Evolutionary conservation across 2,329 filamentous ascomycete species (phyloP).

Genomic region (Alternaria arbusti): DNA sequence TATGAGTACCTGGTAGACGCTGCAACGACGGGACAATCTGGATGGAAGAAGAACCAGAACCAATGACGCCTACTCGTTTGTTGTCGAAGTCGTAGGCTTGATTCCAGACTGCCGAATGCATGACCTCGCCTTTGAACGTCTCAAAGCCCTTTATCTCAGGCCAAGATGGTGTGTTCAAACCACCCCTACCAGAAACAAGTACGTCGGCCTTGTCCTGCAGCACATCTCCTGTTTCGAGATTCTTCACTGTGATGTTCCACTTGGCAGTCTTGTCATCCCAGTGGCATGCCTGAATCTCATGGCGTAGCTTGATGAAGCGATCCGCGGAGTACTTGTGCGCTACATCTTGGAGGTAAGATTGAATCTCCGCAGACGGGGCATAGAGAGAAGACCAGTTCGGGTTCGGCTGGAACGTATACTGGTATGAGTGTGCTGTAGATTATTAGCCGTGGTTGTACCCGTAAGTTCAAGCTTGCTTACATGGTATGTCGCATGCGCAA

Average conservation of each 20-base stretch:
- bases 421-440: constrained; percentile 49
- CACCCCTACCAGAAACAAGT: constrained; percentile 41
- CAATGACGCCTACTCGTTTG: constrained; percentile 46
- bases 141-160: constrained; percentile 42
- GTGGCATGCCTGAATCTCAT: constrained; percentile 42
- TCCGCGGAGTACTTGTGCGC: constrained; percentile 47
- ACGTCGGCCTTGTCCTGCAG: constrained; percentile 38
- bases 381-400: constrained; percentile 51
- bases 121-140: constrained; percentile 42
- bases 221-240: constrained; percentile 35
- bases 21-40: constrained; percentile 52
- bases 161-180: constrained; percentile 42
- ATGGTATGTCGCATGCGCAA: constrained; percentile 53
- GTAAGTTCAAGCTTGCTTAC: constrained; percentile 4
- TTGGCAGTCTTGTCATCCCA: constrained; percentile 44
- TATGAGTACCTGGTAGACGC: constrained; percentile 37
- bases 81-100: constrained; percentile 40
- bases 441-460: not conserved
- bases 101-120: constrained; percentile 47
- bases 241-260: constrained; percentile 47
- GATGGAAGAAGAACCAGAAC: constrained; percentile 48
- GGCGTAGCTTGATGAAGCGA: constrained; percentile 46
- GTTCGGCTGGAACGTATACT: constrained; percentile 54
- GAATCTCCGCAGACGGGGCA: constrained; percentile 48
- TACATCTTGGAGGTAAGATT: constrained; percentile 44